Evolutionary conservation across 371 early-diverging fungal genomes (phyloP), one percentile per base, ranked within the genome.

Genomic region (Coemansia sp.): DNA sequence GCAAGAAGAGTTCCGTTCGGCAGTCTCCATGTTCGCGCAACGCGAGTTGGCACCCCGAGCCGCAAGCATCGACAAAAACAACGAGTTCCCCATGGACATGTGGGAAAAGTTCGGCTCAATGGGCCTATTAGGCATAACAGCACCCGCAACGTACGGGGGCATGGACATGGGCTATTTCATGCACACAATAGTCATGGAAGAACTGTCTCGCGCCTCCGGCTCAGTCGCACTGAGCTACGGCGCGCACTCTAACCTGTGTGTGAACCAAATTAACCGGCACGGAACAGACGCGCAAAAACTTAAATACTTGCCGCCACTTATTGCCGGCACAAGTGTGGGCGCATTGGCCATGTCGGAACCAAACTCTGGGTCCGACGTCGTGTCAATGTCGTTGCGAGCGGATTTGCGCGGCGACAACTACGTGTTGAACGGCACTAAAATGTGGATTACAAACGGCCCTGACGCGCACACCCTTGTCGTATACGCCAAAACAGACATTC

Each of bases 401-500:
- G 93, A 91, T 9, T 89, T 87, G 82, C 89, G 90, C 78, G 95
- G 94, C 37, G 89, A 89, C 73, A 75, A 73, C 18, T 96, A 94
- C 74, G 79, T 93, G 4, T 70, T 93, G 59, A 94, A 92, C 65
- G 93, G 93, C 1, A 93, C 89, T 74, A 96, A 96, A 84, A 88
- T 95, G 83, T 98, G 98, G 98, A 98, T 98, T 79, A 98, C 98
- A 47, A 98, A 98, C 83, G 97, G 97, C 3, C 95, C 95, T 16
- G 95, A 95, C 81, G 96, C 96, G 12, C 89, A 97, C 78, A 89
- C 89, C 1, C 78, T 97, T 64, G 92, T 98, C 7, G 96, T 97
- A 7, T 98, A 97, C 79, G 97, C 97, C 39, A 96, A 96, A 84
- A 96, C 96, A 4, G 85, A 93, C 59, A 77, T 86, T 53, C 83